phyloP scores from a whole-genome alignment of 495 filamentous ascomycete species.

The Hypoxylon crocopeplum region DNA sequence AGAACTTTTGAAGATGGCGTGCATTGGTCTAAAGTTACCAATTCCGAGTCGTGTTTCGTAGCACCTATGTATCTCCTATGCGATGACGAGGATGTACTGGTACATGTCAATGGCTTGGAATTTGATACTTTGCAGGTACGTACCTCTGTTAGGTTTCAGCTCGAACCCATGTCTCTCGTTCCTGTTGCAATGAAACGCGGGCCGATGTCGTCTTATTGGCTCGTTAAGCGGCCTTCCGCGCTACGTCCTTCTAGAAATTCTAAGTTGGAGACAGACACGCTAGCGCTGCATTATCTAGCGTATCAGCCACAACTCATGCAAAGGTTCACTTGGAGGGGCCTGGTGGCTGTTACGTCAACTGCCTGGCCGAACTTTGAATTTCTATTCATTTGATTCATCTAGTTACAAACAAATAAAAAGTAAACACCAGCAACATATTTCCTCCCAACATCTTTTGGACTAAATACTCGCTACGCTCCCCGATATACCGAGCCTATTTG shows the following conservation, averaged over 20 bases:
- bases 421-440: background rate
- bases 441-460: background rate
- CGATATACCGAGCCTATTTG: background rate
- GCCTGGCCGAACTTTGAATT: background rate
- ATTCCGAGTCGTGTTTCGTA: too few species aligned
- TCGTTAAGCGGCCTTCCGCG: slow-evolving; percentile 21
- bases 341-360: slow-evolving; percentile 32
- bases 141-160: slow-evolving; percentile 27
- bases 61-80: too few species aligned
- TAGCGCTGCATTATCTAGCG: slow-evolving; percentile 13
- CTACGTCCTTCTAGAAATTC: slow-evolving; percentile 27
- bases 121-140: too few species aligned
- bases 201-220: slow-evolving; percentile 25
- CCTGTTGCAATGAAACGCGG: slow-evolving; percentile 19
- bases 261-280: slow-evolving; percentile 3
- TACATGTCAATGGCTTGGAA: too few species aligned
- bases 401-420: background rate
- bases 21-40: too few species aligned
- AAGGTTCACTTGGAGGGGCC: too few species aligned
- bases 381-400: background rate
- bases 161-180: background rate
- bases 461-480: background rate
- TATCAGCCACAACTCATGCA: slow-evolving; percentile 24
- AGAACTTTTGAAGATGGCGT: too few species aligned
- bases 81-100: too few species aligned